These are phyloP conservation scores for Aurantiochytrium sp. DNA, from an alignment of 108 stramenopile genomes.

Conservation along the genomic window DNA sequence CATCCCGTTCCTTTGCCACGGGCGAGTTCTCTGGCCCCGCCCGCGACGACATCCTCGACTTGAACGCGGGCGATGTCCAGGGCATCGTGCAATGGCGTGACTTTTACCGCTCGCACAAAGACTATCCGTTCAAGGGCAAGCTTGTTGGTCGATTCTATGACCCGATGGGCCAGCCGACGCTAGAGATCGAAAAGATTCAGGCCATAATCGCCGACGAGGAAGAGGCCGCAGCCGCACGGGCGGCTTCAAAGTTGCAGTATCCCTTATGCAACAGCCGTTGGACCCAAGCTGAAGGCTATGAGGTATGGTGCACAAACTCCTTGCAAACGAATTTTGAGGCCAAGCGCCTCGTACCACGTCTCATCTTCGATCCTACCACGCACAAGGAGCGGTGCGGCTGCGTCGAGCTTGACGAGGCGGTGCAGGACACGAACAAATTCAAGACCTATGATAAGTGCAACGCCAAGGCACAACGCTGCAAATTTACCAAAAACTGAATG, in stretches of 20 bases:
- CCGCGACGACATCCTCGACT: neutral
- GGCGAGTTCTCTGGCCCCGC: neutral
- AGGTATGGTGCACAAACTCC: neutral
- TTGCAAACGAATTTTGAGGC: neutral
- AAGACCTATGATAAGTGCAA: neutral
- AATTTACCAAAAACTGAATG: too few species aligned
- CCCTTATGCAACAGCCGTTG: neutral
- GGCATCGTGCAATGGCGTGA: neutral
- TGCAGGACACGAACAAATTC: neutral
- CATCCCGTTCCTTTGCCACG: neutral
- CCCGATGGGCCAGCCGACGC: neutral
- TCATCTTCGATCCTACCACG: neutral
- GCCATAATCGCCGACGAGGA: neutral
- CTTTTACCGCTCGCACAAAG: neutral
- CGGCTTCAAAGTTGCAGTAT: neutral
- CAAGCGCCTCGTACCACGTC: neutral
- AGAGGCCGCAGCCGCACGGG: neutral
- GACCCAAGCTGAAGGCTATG: neutral
- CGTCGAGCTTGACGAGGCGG: neutral
- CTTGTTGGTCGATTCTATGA: neutral
- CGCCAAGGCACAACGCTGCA: neutral
- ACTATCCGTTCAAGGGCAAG: neutral
- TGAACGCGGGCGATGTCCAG: neutral
- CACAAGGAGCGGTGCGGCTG: neutral
- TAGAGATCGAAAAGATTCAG: neutral